phyloP scores from a whole-genome alignment of 495 filamentous ascomycete species.

The Penicillium cataractarum region DNA sequence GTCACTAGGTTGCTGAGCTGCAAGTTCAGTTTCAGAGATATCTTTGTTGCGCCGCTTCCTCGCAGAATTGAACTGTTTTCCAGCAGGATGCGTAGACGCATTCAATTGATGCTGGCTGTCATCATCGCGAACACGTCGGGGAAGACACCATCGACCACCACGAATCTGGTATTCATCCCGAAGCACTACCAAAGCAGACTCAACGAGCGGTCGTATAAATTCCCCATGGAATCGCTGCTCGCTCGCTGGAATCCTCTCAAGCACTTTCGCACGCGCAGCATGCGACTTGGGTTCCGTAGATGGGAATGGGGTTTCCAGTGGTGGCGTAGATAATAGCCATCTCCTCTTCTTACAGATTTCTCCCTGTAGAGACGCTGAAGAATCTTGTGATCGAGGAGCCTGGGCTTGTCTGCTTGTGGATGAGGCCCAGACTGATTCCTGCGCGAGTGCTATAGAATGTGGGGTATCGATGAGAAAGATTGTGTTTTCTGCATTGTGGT shows the following conservation, averaged over 20 bases:
- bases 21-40: neutral
- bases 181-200: constrained; percentile 34
- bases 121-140: constrained; percentile 25
- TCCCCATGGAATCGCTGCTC: constrained; percentile 37
- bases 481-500: constrained; percentile 47
- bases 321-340: constrained; percentile 36
- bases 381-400: constrained; percentile 4
- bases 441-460: constrained; percentile 56
- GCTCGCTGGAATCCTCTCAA: constrained; percentile 31
- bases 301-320: constrained; percentile 39
- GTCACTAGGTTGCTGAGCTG: neutral
- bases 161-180: constrained; percentile 4
- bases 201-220: constrained; percentile 36
- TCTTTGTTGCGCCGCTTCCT: constrained; percentile 21
- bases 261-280: constrained; percentile 41
- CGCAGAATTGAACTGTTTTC: neutral
- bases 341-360: constrained; percentile 1
- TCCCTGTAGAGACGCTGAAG: neutral
- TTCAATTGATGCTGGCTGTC: constrained; percentile 10
- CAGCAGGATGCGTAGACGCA: neutral
- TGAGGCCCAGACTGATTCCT: constrained; percentile 25
- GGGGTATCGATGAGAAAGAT: constrained; percentile 67
- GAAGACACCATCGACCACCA: constrained; percentile 46
- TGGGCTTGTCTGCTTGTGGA: neutral
- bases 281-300: constrained; percentile 48